phyloP scores from a whole-genome alignment of 2,329 filamentous ascomycete species.

The Hyphodiscus sp. region DNA sequence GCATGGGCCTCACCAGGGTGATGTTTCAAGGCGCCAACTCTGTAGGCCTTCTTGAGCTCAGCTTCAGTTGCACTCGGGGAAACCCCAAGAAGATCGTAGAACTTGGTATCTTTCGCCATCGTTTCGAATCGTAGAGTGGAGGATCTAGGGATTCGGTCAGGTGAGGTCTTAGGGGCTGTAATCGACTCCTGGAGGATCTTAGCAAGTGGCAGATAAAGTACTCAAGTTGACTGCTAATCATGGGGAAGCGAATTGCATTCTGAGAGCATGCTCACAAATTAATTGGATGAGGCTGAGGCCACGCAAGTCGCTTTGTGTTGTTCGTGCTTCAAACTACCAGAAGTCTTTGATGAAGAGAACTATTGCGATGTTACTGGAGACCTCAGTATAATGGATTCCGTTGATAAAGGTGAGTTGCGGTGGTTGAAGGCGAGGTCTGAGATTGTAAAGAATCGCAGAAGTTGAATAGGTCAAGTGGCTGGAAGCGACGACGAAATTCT shows the following conservation, averaged over 20 bases:
- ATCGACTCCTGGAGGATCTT: neutral
- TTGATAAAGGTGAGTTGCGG: neutral
- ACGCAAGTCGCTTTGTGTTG: constrained; percentile 3
- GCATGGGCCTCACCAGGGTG: constrained; percentile 80
- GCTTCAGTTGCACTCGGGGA: constrained; percentile 71
- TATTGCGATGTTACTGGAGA: neutral
- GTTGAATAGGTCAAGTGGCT: neutral
- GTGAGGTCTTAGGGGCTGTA: neutral
- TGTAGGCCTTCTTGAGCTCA: constrained; percentile 89
- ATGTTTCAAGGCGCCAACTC: constrained; percentile 73
- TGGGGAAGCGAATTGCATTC: neutral
- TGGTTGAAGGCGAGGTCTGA: neutral
- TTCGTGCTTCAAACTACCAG: neutral
- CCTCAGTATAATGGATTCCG: neutral
- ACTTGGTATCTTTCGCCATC: constrained; percentile 75
- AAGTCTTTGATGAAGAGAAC: too few relatives aligned
- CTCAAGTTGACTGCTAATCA: too few relatives aligned
- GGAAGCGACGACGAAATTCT: neutral
- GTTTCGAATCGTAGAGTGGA: constrained; percentile 28
- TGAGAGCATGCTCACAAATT: constrained; percentile 7
- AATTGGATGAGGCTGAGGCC: constrained; percentile 14
- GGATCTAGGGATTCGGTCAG: neutral
- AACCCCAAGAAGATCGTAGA: constrained; percentile 77
- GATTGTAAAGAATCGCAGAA: neutral
- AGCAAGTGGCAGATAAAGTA: neutral